Conservation (phyloP, 225 moss, liverwort and hornwort species). For the Marchantia paleacea region DNA sequence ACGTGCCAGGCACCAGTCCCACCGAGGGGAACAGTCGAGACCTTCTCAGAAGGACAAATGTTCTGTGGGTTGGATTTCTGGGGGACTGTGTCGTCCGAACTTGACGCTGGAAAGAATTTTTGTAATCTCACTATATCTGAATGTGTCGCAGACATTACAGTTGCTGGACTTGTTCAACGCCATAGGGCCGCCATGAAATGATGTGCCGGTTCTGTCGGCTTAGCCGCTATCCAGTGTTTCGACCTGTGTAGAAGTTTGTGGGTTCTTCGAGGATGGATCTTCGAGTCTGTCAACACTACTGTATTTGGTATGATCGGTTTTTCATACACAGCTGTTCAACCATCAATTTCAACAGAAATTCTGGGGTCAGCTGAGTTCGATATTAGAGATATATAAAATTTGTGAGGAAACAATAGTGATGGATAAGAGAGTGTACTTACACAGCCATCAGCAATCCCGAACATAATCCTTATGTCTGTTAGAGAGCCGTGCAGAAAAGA, state of each 20-base stretch:
- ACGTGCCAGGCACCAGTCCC: not conserved
- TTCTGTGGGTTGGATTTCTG: not conserved
- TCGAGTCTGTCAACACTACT: constrained; percentile 14
- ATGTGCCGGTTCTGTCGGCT: constrained; percentile 6
- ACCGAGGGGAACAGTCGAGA: not conserved
- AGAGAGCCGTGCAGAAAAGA: constrained; percentile 28
- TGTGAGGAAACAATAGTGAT: constrained; percentile 30
- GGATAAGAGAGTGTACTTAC: constrained; percentile 31
- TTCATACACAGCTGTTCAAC: constrained; percentile 25
- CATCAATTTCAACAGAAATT: constrained; percentile 19
- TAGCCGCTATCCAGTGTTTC: not conserved
- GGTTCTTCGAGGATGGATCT: constrained; percentile 14
- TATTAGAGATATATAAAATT: constrained; percentile 35
- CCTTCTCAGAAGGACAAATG: not conserved
- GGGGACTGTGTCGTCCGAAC: not conserved
- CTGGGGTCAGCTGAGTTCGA: constrained; percentile 29
- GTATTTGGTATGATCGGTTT: constrained; percentile 34
- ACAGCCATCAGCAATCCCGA: constrained; percentile 35
- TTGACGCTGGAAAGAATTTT: not conserved
- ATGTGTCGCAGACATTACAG: constrained; percentile 47
- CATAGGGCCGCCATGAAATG: constrained; percentile 42
- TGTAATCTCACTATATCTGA: not conserved
- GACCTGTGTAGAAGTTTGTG: constrained; percentile 11
- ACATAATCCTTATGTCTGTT: constrained; percentile 15
- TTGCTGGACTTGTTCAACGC: constrained; percentile 51